Percentiles rank a stretch among this genome's conserved stretches.
Conservation (phyloP, 2,329 filamentous ascomycete genomes). For the Epicoccum sorghinum region DNA sequence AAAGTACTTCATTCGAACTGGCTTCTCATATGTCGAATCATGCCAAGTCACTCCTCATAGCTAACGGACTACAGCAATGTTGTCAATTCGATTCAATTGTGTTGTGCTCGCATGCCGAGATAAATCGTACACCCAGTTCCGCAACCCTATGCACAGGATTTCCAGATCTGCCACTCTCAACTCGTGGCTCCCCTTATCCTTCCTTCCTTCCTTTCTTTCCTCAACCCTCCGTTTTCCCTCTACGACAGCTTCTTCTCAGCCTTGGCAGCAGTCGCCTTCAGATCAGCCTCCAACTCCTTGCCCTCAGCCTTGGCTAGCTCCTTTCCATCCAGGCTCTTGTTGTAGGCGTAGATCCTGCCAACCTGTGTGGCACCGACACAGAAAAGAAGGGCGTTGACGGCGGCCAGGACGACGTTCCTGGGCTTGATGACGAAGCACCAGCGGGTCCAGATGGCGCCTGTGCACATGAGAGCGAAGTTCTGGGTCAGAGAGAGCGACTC, state of each 20-base stretch:
- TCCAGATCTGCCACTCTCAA: background rate
- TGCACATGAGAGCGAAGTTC: constrained; percentile 87
- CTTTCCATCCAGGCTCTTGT: constrained; percentile 63
- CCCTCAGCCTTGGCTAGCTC: constrained; percentile 19
- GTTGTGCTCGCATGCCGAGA: constrained; percentile 5
- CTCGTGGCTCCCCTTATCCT: background rate
- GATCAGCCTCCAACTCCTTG: no score
- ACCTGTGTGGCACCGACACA: constrained; percentile 84
- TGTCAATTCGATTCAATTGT: background rate
- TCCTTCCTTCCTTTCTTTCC: background rate
- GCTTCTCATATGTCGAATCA: no score
- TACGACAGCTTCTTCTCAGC: constrained; percentile 27
- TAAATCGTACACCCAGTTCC: constrained; percentile 9
- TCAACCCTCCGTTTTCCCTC: constrained; percentile 19
- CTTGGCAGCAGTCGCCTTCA: no score
- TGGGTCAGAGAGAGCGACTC: constrained; percentile 93
- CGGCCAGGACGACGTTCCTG: constrained; percentile 87
- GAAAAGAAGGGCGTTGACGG: constrained; percentile 98
- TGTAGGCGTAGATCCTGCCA: constrained; percentile 73
- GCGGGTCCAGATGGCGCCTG: constrained; percentile 95
- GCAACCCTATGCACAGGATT: background rate
- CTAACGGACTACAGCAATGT: no score
- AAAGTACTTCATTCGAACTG: no score
- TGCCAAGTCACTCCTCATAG: no score
- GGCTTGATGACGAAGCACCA: constrained; percentile 99